Percentiles rank a stretch among this genome's conserved stretches.
Evolutionary conservation across 1,139 yeast species (phyloP).

Genomic region (Zygosaccharomyces sapae): DNA sequence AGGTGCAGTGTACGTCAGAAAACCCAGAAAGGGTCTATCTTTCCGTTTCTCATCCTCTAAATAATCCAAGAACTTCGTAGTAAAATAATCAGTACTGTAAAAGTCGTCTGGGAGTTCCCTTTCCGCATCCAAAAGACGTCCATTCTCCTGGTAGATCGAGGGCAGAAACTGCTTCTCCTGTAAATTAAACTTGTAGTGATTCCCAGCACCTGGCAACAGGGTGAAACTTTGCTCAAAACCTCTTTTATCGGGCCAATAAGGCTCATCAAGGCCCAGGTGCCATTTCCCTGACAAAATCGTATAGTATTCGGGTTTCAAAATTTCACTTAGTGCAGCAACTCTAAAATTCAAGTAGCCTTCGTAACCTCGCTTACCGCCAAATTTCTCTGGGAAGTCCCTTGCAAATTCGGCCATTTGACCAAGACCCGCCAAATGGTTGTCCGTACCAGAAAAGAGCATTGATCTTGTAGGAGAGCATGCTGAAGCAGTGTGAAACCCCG

Average conservation of each 20-base stretch:
- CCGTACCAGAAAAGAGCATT: slow-evolving; percentile 58
- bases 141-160: slow-evolving; percentile 27
- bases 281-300: slow-evolving; percentile 55
- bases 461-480: slow-evolving; percentile 65
- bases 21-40: slow-evolving; percentile 50
- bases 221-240: slow-evolving; percentile 53
- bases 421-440: slow-evolving; percentile 57
- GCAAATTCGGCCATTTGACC: slow-evolving; percentile 58
- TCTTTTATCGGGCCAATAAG: slow-evolving; percentile 48
- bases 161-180: slow-evolving; percentile 32
- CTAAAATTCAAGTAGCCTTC: slow-evolving; percentile 52
- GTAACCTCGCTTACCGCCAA: slow-evolving; percentile 50
- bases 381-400: slow-evolving; percentile 38
- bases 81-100: slow-evolving; percentile 46
- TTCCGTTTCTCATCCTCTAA: slow-evolving; percentile 34
- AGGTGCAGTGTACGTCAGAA: slow-evolving; percentile 55
- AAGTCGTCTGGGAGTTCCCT: slow-evolving; percentile 43
- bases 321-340: slow-evolving; percentile 53
- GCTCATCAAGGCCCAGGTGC: slow-evolving; percentile 52
- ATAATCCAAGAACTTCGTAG: slow-evolving; percentile 43
- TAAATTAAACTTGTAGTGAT: slow-evolving; percentile 50
- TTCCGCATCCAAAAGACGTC: slow-evolving; percentile 21
- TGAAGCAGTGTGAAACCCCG: slow-evolving; percentile 61
- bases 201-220: slow-evolving; percentile 55
- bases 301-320: slow-evolving; percentile 48